Evolutionary conservation across 768 basidiomycete species (phyloP), one percentile per base, ranked within the genome.

Genomic region (Leccinum broughii): DNA sequence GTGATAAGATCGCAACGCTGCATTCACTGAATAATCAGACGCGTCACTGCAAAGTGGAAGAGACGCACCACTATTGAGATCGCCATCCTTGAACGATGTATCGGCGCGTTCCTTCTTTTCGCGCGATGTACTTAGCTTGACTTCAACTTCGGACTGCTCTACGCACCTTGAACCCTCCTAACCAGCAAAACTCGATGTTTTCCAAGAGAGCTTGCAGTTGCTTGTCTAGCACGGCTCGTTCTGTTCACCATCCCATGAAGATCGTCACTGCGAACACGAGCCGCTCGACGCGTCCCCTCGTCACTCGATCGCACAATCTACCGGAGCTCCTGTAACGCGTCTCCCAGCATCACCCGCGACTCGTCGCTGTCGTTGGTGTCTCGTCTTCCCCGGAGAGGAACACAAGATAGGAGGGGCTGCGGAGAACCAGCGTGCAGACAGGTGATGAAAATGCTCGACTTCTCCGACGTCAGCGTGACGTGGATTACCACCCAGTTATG

Each of bases 181-280:
- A 80, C 97, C 97, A 98, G 69, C 91, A 94, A 66, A 92, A 95
- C 72, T 98, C 97, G 49, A 99, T 87, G 63, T 88, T 93, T 63
- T 85, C 85, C 35, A 97, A 72, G 11, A 99, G 74, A 32, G 85
- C 85, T 58, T 84, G 79, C 69, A 99, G 70, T 24, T 93, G 82
- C 51, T 77, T 78, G 68, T 98, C 95, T n/a, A 98, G 80, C 24
- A 80, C 83, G 24, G 78, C 76, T 4, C 97, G 81, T 55, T 87
- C 82, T 37, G 84, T 85, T 96, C 97, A 99, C 97, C 97, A 98
- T 1, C 78, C 81, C 0, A 28, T 28, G 28, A 28, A 28, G 28
- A 28, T 28, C 28, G 28, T 28, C 28, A 28, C 28, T 28, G 28
- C 28, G 28, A 28, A 28, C 28, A 28, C 28, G 28, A 28, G 28